These are phyloP conservation scores for Imleria badia DNA, from an alignment of 768 basidiomycete species.

Conservation along the genomic window DNA sequence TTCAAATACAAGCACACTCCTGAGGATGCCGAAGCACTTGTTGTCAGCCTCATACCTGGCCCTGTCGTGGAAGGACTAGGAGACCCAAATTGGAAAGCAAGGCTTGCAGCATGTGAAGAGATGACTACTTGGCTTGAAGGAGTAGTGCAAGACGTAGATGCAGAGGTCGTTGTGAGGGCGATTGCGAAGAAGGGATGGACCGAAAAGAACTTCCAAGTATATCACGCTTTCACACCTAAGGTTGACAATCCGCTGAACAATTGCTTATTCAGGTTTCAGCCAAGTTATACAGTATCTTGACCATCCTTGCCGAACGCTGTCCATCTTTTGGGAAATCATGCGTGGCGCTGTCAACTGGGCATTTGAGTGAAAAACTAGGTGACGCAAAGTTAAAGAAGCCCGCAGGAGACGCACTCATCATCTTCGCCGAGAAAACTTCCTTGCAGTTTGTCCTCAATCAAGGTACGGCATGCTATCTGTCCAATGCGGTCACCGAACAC, in stretches of 20 bases:
- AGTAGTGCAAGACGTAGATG: slow-evolving; percentile 65
- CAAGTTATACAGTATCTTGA: slow-evolving; percentile 82
- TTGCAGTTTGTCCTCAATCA: slow-evolving; percentile 92
- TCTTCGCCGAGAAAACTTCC: slow-evolving; percentile 90
- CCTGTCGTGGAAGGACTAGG: slow-evolving; percentile 68
- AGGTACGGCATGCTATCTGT: slow-evolving; percentile 49
- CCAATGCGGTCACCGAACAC: slow-evolving; percentile 9
- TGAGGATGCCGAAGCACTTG: slow-evolving; percentile 87
- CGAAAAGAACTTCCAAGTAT: slow-evolving; percentile 98
- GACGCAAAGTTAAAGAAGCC: slow-evolving; percentile 97
- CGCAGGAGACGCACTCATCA: slow-evolving; percentile 80
- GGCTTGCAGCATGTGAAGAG: slow-evolving; percentile 85
- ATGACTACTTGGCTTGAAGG: slow-evolving; percentile 81
- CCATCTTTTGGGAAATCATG: slow-evolving; percentile 86
- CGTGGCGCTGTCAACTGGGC: slow-evolving; percentile 74
- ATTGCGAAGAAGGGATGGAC: slow-evolving; percentile 92
- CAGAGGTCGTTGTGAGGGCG: slow-evolving; percentile 85
- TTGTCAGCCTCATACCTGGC: slow-evolving; percentile 68
- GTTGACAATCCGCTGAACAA: slow-evolving; percentile 9
- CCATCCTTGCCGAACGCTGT: slow-evolving; percentile 69
- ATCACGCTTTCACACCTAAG: slow-evolving; percentile 4
- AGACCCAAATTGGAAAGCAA: slow-evolving; percentile 93
- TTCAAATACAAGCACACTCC: slow-evolving; percentile 91
- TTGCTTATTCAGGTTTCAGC: slow-evolving; percentile 67
- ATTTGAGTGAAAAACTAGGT: slow-evolving; percentile 91